A percentile compares a stretch with the other conserved stretches of the same genome.
Conservation (phyloP, 2,329 filamentous ascomycete species). For the Trematosphaeria pertusa region DNA sequence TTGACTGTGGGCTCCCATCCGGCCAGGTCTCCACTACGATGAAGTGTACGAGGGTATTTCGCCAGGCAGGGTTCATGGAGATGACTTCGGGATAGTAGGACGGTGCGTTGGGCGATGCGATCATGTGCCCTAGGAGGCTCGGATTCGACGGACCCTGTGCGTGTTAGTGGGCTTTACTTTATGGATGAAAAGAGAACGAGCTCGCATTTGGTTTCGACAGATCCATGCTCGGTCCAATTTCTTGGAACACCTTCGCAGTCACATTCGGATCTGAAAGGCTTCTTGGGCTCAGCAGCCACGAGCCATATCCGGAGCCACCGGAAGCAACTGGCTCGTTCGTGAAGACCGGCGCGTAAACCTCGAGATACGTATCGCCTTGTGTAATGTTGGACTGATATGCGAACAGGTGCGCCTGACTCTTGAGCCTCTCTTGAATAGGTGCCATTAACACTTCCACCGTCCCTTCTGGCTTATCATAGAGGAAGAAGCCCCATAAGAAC, state of each 20-base stretch:
- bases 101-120: slow-evolving; percentile 18
- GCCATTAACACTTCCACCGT: slow-evolving; percentile 24
- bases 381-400: slow-evolving; percentile 19
- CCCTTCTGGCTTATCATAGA: slow-evolving; percentile 29
- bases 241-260: slow-evolving; percentile 20
- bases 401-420: slow-evolving; percentile 15
- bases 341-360: slow-evolving; percentile 2
- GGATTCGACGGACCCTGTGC: slow-evolving; percentile 23
- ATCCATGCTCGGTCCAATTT: slow-evolving; percentile 25
- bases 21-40: slow-evolving; percentile 23
- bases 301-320: slow-evolving; percentile 27
- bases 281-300: slow-evolving; percentile 26
- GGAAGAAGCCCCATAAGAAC: slow-evolving; percentile 26
- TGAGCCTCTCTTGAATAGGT: slow-evolving; percentile 24
- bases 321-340: slow-evolving; percentile 31
- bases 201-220: slow-evolving; percentile 20
- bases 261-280: slow-evolving; percentile 21
- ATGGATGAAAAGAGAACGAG: no score
- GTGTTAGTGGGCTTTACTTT: slow-evolving; percentile 7
- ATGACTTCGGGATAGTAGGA: slow-evolving; percentile 23
- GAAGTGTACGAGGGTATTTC: slow-evolving; percentile 28
- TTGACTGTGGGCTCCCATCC: slow-evolving; percentile 11
- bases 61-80: slow-evolving; percentile 34
- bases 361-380: slow-evolving; percentile 20
- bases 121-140: slow-evolving; percentile 30